Conservation (phyloP, 306 rosid genomes). For the Leucaena leucocephala region DNA sequence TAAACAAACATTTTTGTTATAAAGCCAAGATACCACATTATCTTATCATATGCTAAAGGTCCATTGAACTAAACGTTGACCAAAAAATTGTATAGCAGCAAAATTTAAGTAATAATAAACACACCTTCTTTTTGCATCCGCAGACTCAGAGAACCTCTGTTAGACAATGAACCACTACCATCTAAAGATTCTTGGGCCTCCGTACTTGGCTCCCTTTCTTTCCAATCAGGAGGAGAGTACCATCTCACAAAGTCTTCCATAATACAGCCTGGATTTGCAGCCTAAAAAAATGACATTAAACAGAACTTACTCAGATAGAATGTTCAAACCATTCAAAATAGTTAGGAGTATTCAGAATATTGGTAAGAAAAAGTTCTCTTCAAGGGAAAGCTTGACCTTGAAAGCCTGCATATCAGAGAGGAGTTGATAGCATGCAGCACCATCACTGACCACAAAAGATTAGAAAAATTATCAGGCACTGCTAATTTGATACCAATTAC, state of each 20-base stretch:
- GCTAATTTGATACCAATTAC: slow-evolving; percentile 15
- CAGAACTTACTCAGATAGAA: slow-evolving; percentile 34
- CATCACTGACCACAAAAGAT: slow-evolving; percentile 72
- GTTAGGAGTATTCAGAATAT: slow-evolving; percentile 31
- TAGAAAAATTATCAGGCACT: slow-evolving; percentile 47
- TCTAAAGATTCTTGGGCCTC: slow-evolving; percentile 48
- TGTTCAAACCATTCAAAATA: slow-evolving; percentile 31
- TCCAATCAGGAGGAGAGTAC: slow-evolving; percentile 99
- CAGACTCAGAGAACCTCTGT: slow-evolving; percentile 79
- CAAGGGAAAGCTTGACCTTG: slow-evolving; percentile 64
- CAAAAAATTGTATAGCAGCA: slow-evolving; percentile 13
- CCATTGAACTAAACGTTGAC: neutral
- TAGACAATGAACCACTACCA: slow-evolving; percentile 48
- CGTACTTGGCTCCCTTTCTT: slow-evolving; percentile 54
- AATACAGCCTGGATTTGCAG: slow-evolving; percentile 99
- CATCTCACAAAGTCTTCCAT: slow-evolving; percentile 98
- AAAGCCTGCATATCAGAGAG: slow-evolving; percentile 99
- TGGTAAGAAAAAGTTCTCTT: slow-evolving; percentile 32
- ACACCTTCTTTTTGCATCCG: slow-evolving; percentile 97
- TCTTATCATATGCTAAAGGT: neutral
- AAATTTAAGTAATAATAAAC: neutral
- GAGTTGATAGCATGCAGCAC: slow-evolving; percentile 99
- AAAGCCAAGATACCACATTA: neutral
- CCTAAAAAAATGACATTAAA: slow-evolving; percentile 53
- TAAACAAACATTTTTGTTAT: neutral